Percentiles rank a stretch among this genome's conserved stretches.
phyloP scores from a whole-genome alignment of 768 basidiomycete species.

The Pisolithus marmoratus region DNA sequence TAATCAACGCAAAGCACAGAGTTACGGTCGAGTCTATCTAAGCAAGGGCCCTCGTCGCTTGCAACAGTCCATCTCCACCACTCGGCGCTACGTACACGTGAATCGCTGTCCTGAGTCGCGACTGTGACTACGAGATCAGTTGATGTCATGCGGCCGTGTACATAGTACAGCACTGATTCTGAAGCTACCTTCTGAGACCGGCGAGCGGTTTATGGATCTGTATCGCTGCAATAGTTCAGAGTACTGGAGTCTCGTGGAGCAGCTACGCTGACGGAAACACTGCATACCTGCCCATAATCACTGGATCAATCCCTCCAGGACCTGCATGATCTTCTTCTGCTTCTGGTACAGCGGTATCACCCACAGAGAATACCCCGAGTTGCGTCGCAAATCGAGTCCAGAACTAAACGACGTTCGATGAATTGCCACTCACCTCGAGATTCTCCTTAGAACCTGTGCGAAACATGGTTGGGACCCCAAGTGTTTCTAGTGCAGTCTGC shows the following conservation, averaged over 20 bases:
- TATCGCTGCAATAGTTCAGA: too few species aligned
- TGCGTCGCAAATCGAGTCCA: not conserved
- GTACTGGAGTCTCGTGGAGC: not conserved
- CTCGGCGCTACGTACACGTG: too few species aligned
- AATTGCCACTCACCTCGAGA: conserved; percentile 45
- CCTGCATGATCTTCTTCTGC: conserved; percentile 65
- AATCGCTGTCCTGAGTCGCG: too few species aligned
- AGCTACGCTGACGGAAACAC: not conserved
- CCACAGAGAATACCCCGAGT: not conserved
- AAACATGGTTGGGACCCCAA: conserved; percentile 71
- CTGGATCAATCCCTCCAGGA: conserved; percentile 51
- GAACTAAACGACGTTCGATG: not conserved
- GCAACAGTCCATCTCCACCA: too few species aligned
- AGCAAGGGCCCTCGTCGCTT: not conserved
- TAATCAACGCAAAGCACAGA: too few species aligned
- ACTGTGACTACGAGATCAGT: too few species aligned
- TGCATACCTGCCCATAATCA: not conserved
- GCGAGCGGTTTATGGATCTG: too few species aligned
- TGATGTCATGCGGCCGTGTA: too few species aligned
- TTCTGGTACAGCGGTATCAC: conserved; percentile 35
- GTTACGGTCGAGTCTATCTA: too few species aligned
- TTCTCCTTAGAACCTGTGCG: conserved; percentile 42
- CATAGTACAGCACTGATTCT: not conserved
- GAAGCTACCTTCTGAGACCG: not conserved
- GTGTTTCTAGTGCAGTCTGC: conserved; percentile 53